Base-by-base conservation (phyloP, 1,139 yeast species). In the Pichia sp. region DNA sequence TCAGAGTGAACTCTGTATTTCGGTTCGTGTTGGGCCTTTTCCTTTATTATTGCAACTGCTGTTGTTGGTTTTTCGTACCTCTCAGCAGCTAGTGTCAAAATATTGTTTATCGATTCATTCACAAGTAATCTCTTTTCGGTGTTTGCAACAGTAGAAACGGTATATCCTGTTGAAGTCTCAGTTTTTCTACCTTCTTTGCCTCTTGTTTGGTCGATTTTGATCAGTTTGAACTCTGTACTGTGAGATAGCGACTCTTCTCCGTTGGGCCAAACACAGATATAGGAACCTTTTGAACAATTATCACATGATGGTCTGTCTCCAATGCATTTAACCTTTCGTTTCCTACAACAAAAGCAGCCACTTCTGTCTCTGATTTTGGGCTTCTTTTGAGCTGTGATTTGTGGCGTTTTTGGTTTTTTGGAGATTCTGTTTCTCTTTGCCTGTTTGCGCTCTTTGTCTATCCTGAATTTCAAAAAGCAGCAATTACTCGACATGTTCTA, bases 291-390 rank as follows among this genome's bases (percentile, higher is more conserved):
- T 28, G 48, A 42, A 52, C 71, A 67, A 2, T 59, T 60, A 3
- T 50, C 46, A 39, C 73, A 68, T 0, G 52, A 40, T 0, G 71
- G 71, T 29, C 52, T 61, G 1, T 37, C 39, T 43, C 68, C 75
- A 44, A 67, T 68, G 52, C 75, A 71, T 55, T 70, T 70, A 58
- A 69, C 68, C 58, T 67, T 67, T 47, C 74, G 58, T 40, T 64
- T 64, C 34, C 75, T 59, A 49, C 55, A 52, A 33, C 52, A 49
- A 29, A 52, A 47, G 38, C 55, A 52, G 2, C 55, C 55, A n/a
- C 26, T 44, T 35, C 40, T 46, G 23, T 41, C 45, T 29, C 54
- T 44, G 10, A 31, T 37, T 28, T 16, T 16, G 23, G 23, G 23
- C 23, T 16, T 16, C 23, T 16, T 16, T 16, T 16, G 23, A 16